Conservation (phyloP, 306 rosid species). For the Alnus rubra region DNA sequence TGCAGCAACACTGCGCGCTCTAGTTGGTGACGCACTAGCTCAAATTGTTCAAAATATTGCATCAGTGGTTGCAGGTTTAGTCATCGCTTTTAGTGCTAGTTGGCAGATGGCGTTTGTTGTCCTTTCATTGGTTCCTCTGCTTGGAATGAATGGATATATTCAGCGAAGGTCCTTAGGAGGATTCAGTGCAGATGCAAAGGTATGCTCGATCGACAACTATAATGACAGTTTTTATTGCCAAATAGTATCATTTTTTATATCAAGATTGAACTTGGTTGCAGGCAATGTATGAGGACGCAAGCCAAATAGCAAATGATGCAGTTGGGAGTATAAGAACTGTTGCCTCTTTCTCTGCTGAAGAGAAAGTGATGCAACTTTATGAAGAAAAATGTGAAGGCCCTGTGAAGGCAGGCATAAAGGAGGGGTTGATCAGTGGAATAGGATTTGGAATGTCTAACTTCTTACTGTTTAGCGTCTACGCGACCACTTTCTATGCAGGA, state of each 20-base stretch:
- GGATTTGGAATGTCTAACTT: slow-evolving; percentile 78
- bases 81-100: slow-evolving; percentile 70
- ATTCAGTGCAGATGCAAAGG: slow-evolving; percentile 90
- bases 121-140: slow-evolving; percentile 64
- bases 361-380: slow-evolving; percentile 83
- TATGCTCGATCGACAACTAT: slow-evolving; percentile 16
- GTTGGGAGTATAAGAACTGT: slow-evolving; percentile 95
- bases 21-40: slow-evolving; percentile 77
- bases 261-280: slow-evolving; percentile 35
- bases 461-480: slow-evolving; percentile 65
- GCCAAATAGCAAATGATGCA: slow-evolving; percentile 90
- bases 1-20: slow-evolving; percentile 75
- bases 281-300: slow-evolving; percentile 90
- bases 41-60: slow-evolving; percentile 59
- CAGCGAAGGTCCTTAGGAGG: slow-evolving; percentile 80
- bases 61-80: slow-evolving; percentile 64
- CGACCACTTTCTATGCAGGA: slow-evolving; percentile 81
- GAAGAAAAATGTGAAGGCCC: slow-evolving; percentile 83
- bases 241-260: neutral
- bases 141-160: slow-evolving; percentile 67
- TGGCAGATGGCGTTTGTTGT: slow-evolving; percentile 72
- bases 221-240: neutral
- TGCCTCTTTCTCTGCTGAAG: slow-evolving; percentile 88
- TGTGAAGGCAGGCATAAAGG: slow-evolving; percentile 57
- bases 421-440: slow-evolving; percentile 84